phyloP scores from a whole-genome alignment of 495 filamentous ascomycete genomes.

The Trichoderma gamsii region DNA sequence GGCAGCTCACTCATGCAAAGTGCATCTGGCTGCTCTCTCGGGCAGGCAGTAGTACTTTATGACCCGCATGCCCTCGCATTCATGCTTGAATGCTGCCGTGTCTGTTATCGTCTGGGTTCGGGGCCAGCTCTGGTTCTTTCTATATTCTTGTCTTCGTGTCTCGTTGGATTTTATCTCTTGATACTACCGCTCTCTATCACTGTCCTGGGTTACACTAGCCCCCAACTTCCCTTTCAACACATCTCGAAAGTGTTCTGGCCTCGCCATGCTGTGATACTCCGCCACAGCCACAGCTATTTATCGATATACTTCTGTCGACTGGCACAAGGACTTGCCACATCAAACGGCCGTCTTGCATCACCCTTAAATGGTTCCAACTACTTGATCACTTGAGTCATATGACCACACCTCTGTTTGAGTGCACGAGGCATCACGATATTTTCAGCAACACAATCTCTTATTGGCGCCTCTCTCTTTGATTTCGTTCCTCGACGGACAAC shows the following conservation, averaged over 20 bases:
- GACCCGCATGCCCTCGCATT: conserved; percentile 10
- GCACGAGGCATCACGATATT: background rate
- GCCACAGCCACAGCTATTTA: background rate
- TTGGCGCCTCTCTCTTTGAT: background rate
- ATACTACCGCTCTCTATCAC: conserved; percentile 8
- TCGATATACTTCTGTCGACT: background rate
- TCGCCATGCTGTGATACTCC: conserved; percentile 7
- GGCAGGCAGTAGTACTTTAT: conserved; percentile 11
- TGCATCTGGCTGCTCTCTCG: background rate
- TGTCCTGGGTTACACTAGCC: background rate
- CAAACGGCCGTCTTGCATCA: background rate
- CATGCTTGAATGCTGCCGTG: conserved; percentile 5
- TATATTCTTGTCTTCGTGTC: background rate
- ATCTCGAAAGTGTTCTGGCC: background rate
- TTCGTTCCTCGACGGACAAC: background rate
- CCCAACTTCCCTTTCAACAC: background rate
- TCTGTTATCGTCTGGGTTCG: background rate
- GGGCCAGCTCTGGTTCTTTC: background rate
- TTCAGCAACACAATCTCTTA: background rate
- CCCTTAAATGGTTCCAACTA: background rate
- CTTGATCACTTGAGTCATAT: background rate
- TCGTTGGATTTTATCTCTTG: background rate
- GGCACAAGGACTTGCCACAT: background rate
- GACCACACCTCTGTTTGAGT: background rate
- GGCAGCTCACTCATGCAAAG: background rate